Evolutionary conservation across 1,284 basidiomycete species (phyloP).

Genomic region (Cryptococcus sp.): DNA sequence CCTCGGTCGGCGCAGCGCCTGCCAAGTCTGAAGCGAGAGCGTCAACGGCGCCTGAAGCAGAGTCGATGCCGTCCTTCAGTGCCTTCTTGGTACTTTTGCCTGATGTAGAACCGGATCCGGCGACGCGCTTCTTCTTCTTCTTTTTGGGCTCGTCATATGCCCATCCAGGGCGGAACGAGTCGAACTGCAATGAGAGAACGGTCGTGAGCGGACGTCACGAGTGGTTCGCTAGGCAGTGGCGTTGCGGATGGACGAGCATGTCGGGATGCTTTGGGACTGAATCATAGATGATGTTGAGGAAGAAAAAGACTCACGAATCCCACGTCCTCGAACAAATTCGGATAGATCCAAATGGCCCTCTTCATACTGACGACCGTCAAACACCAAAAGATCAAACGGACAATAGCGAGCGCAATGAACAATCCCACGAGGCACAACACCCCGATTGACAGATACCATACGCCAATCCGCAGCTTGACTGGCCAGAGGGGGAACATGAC

Average conservation of each 20-base stretch:
- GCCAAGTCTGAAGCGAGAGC: neutral
- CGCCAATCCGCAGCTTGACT: slow-evolving; percentile 85
- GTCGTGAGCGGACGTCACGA: neutral
- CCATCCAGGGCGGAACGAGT: slow-evolving; percentile 96
- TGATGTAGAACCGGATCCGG: slow-evolving; percentile 1
- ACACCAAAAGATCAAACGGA: slow-evolving; percentile 91
- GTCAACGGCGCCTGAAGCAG: neutral
- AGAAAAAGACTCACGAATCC: slow-evolving; percentile 76
- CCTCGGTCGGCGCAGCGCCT: slow-evolving; percentile 5
- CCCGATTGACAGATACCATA: slow-evolving; percentile 90
- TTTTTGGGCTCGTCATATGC: slow-evolving; percentile 96
- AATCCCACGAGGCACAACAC: slow-evolving; percentile 85
- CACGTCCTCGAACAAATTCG: slow-evolving; percentile 96
- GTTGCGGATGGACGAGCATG: slow-evolving; percentile 5
- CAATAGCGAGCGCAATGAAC: slow-evolving; percentile 88
- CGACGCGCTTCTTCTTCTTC: slow-evolving; percentile 61
- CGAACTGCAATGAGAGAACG: slow-evolving; percentile 63
- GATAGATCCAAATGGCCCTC: slow-evolving; percentile 99
- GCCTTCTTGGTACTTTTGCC: slow-evolving; percentile 16
- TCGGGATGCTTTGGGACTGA: neutral
- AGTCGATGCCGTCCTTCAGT: neutral
- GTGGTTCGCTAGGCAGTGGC: neutral
- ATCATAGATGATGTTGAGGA: slow-evolving; percentile 5
- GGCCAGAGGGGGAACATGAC: slow-evolving; percentile 99
- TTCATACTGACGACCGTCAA: slow-evolving; percentile 82